Evolutionary conservation across 208 protist species (phyloP).

Genomic region (Wallacemonas sp.): DNA sequence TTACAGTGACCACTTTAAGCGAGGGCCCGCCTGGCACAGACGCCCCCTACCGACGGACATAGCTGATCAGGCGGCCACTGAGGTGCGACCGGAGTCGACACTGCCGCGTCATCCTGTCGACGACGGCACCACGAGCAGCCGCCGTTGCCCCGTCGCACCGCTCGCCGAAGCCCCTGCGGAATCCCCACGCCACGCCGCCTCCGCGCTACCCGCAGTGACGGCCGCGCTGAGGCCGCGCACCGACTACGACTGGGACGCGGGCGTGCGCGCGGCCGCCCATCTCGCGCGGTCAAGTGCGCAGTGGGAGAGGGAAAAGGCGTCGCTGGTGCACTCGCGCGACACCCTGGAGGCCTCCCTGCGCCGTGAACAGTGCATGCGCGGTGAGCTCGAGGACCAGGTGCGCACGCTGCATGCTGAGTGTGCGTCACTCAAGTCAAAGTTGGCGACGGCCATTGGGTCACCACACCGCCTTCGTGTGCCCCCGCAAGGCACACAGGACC

Average conservation of each 20-base stretch:
- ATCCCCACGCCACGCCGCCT: neutral
- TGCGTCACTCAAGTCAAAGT: conserved; percentile 16
- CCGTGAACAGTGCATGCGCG: conserved; percentile 21
- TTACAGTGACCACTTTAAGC: conserved; percentile 6
- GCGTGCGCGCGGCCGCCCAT: neutral
- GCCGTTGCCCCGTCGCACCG: too few species aligned
- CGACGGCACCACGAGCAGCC: neutral
- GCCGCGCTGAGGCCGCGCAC: neutral
- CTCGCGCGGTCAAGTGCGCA: conserved; percentile 2
- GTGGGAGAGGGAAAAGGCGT: conserved; percentile 14
- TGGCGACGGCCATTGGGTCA: conserved; percentile 6
- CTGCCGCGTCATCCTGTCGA: too few species aligned
- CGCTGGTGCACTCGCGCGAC: conserved; percentile 11
- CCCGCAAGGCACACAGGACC: neutral
- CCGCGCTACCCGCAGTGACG: neutral
- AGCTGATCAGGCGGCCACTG: too few species aligned
- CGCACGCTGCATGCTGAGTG: neutral
- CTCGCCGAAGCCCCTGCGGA: too few species aligned
- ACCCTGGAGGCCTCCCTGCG: conserved; percentile 16
- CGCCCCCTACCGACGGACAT: too few species aligned
- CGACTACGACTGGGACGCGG: neutral
- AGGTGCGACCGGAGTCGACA: too few species aligned
- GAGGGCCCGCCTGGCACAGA: too few species aligned
- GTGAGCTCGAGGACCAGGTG: conserved; percentile 15
- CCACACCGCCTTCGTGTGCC: neutral